Percentiles rank a stretch among this genome's conserved stretches.
Conservation (phyloP, 768 basidiomycete genomes). For the Vararia minispora region DNA sequence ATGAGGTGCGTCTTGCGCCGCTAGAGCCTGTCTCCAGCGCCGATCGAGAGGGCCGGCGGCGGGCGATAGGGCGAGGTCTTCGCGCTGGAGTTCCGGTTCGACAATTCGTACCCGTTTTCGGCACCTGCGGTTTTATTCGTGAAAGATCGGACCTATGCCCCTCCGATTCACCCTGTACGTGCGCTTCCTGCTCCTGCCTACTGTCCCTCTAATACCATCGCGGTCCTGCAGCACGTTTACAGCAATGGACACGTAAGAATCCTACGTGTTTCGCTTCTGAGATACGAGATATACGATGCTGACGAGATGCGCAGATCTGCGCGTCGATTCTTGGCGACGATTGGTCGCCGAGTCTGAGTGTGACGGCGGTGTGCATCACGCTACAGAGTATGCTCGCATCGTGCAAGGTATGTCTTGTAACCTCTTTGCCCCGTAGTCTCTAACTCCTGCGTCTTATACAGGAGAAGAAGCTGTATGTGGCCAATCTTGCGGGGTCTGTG, state of each 20-base stretch:
- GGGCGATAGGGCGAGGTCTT: slow-evolving; percentile 71
- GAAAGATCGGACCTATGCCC: slow-evolving; percentile 45
- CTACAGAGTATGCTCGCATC: slow-evolving; percentile 89
- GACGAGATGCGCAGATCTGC: slow-evolving; percentile 49
- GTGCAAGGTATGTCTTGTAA: slow-evolving; percentile 50
- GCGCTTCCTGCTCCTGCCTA: neutral
- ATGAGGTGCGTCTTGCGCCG: slow-evolving; percentile 37
- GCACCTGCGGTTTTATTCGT: slow-evolving; percentile 84
- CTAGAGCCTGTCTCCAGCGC: too few relatives aligned
- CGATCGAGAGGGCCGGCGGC: too few relatives aligned
- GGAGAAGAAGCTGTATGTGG: slow-evolving; percentile 55
- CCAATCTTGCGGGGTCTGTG: neutral
- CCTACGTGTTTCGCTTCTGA: slow-evolving; percentile 7
- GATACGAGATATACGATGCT: slow-evolving; percentile 1
- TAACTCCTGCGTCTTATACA: slow-evolving; percentile 14
- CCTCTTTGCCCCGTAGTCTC: neutral
- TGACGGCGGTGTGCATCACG: slow-evolving; percentile 72
- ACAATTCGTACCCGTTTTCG: slow-evolving; percentile 73
- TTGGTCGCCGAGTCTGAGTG: slow-evolving; percentile 85
- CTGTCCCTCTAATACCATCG: slow-evolving; percentile 8
- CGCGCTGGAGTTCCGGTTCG: slow-evolving; percentile 75
- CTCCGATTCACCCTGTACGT: slow-evolving; percentile 76
- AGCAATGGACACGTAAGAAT: slow-evolving; percentile 72
- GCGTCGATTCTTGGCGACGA: slow-evolving; percentile 83
- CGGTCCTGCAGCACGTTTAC: slow-evolving; percentile 58